Conservation (phyloP, 306 rosid genomes). For the Prosopis cineraria region DNA sequence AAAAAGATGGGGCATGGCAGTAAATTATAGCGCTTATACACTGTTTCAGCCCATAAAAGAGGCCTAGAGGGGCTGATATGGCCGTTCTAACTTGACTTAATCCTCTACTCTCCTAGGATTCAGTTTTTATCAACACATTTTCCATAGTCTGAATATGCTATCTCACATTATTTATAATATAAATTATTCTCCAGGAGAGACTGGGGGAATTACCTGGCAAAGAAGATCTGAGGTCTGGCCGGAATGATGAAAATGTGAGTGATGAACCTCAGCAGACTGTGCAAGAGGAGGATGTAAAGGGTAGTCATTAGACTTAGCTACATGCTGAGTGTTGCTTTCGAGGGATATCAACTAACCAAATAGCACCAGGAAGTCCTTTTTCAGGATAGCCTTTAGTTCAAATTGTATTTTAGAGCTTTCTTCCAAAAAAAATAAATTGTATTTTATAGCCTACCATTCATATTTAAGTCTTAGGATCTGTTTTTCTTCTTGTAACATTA, state of each 20-base stretch:
- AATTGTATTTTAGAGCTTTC: conserved; percentile 27
- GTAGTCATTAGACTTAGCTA: conserved; percentile 51
- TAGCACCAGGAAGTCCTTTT: conserved; percentile 50
- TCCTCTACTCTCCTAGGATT: background rate
- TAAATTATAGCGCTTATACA: conserved; percentile 1
- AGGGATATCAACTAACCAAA: conserved; percentile 61
- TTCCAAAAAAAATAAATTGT: too few species aligned
- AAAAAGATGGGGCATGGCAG: conserved; percentile 11
- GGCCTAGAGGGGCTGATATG: too few species aligned
- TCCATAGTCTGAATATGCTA: conserved; percentile 9
- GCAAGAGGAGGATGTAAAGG: conserved; percentile 44
- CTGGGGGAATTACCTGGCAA: conserved; percentile 62
- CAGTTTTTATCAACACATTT: conserved; percentile 3
- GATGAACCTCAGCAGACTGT: conserved; percentile 48
- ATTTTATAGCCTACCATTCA: conserved; percentile 25
- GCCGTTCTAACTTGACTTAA: too few species aligned
- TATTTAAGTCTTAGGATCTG: conserved; percentile 45
- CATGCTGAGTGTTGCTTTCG: conserved; percentile 46
- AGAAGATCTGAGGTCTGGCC: conserved; percentile 51
- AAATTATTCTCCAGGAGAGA: conserved; percentile 56
- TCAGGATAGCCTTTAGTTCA: conserved; percentile 53
- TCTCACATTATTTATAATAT: conserved; percentile 22
- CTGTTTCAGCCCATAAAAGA: background rate
- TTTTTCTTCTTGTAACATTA: conserved; percentile 36
- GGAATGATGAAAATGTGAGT: conserved; percentile 49